Base-by-base conservation (phyloP, 805 yeast species). In the Yarrowia yakushimensis region DNA sequence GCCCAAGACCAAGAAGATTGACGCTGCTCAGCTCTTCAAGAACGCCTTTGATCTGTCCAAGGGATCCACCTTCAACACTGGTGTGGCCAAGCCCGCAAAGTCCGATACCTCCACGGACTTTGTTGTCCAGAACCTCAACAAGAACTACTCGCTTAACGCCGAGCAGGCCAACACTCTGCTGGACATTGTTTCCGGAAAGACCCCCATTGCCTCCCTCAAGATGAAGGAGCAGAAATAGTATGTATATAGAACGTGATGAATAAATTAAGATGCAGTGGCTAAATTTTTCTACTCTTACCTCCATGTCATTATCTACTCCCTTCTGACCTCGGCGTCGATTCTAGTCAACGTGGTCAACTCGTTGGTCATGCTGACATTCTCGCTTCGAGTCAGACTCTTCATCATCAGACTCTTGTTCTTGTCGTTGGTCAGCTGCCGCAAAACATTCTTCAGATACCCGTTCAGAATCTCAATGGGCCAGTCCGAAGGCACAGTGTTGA, bases 401-500 rank as follows among this genome's bases (percentile, higher is more conserved):
- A 39, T 30, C 45, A 68, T 17, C 20, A 36, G 45, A 34, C 67
- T 66, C 60, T 63, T 60, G 31, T 64, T 68, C 61, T 66, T 67
- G 30, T 65, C 66, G 23, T 50, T 63, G 18, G 63, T 43, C 28
- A 66, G 18, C 17, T 42, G 50, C 12, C 67, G 55, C 41, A 68
- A 46, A 12, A 65, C 59, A 13, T 48, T 36, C 18, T 63, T 63
- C 37, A 71, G 45, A 59, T 65, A 73, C 20, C 67, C 70, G 23
- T 65, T 65, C 27, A 73, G 62, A 25, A 67, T 60, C 60, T 71
- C 73, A 33, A 73, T 66, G 5, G 76, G 69, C 76, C 76, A 73
- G 11, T 64, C 30, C 17, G 66, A 68, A 5, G 76, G 74, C 28
- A 70, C 65, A 33, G 66, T 64, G 23, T 64, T 64, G 30, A 73